Percentiles rank a stretch among this genome's conserved stretches.
Conservation (phyloP, 805 yeast species). For the Scheffersomyces ergatensis region DNA sequence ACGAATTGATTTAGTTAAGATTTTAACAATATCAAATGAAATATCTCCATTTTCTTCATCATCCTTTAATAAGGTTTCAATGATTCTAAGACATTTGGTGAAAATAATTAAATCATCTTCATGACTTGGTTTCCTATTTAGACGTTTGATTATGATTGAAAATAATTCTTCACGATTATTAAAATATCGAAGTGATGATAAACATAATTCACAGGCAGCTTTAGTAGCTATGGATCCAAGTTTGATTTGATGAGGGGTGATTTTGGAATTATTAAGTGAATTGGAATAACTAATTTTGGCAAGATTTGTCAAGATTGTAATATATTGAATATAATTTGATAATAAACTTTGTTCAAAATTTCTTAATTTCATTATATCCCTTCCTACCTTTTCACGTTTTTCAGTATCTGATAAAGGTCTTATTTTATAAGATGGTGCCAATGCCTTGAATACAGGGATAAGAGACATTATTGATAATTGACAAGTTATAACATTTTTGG, state of each 20-base stretch:
- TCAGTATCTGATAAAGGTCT: constrained; percentile 81
- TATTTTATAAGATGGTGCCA: constrained; percentile 86
- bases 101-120: constrained; percentile 47
- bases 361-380: constrained; percentile 76
- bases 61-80: constrained; percentile 69
- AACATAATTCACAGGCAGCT: constrained; percentile 74
- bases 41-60: constrained; percentile 80
- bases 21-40: constrained; percentile 68
- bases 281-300: constrained; percentile 37
- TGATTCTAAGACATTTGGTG: constrained; percentile 55
- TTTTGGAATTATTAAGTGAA: constrained; percentile 31
- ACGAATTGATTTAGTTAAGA: constrained; percentile 66
- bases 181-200: constrained; percentile 68
- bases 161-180: constrained; percentile 79
- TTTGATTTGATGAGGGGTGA: constrained; percentile 32
- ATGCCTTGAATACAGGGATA: constrained; percentile 78
- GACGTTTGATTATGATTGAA: constrained; percentile 61
- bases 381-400: constrained; percentile 75
- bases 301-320: constrained; percentile 51
- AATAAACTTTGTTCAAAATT: constrained; percentile 79
- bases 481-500: constrained; percentile 62
- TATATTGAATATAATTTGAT: constrained; percentile 62
- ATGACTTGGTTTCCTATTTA: constrained; percentile 59
- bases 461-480: constrained; percentile 76
- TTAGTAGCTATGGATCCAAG: constrained; percentile 61